Conservation (phyloP, 192 early-diverging fungal genomes). For the Gaertneriomyces sp. region DNA sequence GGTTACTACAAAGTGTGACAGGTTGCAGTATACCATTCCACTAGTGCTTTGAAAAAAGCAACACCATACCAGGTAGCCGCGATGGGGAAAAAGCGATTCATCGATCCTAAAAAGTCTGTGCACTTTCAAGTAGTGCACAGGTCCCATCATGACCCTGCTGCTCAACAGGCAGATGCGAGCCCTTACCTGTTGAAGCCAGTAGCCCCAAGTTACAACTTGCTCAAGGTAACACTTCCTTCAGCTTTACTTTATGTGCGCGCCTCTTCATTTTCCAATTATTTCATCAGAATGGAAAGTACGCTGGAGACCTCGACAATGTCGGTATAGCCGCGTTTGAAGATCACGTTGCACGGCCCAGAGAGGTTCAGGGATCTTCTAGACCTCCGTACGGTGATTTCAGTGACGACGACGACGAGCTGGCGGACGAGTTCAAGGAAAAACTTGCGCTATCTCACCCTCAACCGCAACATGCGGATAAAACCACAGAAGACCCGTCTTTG, state of each 20-base stretch:
- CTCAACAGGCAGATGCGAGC: slow-evolving; percentile 75
- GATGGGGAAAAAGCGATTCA: slow-evolving; percentile 66
- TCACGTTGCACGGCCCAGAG: neutral
- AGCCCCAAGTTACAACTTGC: slow-evolving; percentile 60
- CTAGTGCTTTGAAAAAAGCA: too few relatives aligned
- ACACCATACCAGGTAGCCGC: neutral
- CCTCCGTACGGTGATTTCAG: slow-evolving; percentile 10
- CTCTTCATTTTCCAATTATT: neutral
- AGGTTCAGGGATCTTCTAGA: neutral
- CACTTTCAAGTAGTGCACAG: slow-evolving; percentile 92
- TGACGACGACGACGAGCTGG: slow-evolving; percentile 8
- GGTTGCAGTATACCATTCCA: too few relatives aligned
- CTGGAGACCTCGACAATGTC: slow-evolving; percentile 15
- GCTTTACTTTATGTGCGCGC: neutral
- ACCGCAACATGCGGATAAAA: too few relatives aligned
- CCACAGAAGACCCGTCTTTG: slow-evolving; percentile 64
- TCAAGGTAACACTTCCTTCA: slow-evolving; percentile 37
- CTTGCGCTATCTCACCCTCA: too few relatives aligned
- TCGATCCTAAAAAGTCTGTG: slow-evolving; percentile 79
- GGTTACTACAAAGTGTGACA: too few relatives aligned
- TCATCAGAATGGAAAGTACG: slow-evolving; percentile 36
- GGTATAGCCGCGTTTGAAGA: slow-evolving; percentile 33
- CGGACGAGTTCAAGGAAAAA: neutral
- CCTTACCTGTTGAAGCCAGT: slow-evolving; percentile 78
- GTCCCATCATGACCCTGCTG: slow-evolving; percentile 89